Conservation (phyloP, 2,329 filamentous ascomycete species). For the Penicillium sp. region DNA sequence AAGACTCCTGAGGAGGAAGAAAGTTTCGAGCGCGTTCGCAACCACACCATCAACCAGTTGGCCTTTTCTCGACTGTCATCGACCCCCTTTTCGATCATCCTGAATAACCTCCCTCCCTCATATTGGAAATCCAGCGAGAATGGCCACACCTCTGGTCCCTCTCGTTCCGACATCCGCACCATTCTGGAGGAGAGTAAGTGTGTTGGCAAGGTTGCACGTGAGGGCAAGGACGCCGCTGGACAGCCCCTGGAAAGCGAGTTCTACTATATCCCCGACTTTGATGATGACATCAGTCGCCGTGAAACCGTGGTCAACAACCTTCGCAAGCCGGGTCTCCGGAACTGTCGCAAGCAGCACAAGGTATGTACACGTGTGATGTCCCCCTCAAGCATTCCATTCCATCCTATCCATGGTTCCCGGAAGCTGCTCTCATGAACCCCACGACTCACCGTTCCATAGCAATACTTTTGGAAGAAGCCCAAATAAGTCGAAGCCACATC, state of each 20-base stretch:
- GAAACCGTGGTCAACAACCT: slow-evolving; percentile 79
- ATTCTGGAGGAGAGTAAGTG: slow-evolving; percentile 70
- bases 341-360: slow-evolving; percentile 95
- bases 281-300: slow-evolving; percentile 70
- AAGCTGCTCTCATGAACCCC: not conserved
- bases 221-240: slow-evolving; percentile 93
- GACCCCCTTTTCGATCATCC: slow-evolving; percentile 80
- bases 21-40: slow-evolving; percentile 44
- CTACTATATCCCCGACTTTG: slow-evolving; percentile 87
- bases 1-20: slow-evolving; percentile 22
- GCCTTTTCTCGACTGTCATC: slow-evolving; percentile 91
- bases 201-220: slow-evolving; percentile 79
- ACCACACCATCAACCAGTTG: slow-evolving; percentile 91
- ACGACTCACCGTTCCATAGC: slow-evolving; percentile 41
- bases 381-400: too few species aligned
- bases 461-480: slow-evolving; percentile 67
- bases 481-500: slow-evolving; percentile 33
- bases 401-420: too few species aligned
- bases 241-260: slow-evolving; percentile 93
- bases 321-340: slow-evolving; percentile 79
- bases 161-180: slow-evolving; percentile 58
- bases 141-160: slow-evolving; percentile 43
- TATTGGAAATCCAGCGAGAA: slow-evolving; percentile 46
- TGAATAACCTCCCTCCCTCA: slow-evolving; percentile 72
- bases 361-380: slow-evolving; percentile 46